A percentile compares a stretch with the other conserved stretches of the same genome.
These are phyloP conservation scores for Lathyrus aphaca DNA, from an alignment of 306 rosid species.

Conservation along the genomic window DNA sequence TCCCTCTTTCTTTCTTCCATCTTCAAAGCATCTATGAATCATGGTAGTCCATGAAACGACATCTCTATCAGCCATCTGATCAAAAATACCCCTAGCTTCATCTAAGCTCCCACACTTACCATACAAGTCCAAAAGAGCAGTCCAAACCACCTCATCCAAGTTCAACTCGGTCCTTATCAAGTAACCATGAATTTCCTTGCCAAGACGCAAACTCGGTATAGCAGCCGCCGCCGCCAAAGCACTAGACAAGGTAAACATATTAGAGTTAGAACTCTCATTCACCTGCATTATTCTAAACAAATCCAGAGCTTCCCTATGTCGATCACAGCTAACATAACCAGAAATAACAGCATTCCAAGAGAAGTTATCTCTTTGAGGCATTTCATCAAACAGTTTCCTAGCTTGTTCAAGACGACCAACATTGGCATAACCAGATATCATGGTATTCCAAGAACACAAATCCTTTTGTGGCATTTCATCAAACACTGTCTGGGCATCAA, in stretches of 20 bases:
- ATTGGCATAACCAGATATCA: conserved; percentile 65
- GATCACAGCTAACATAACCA: conserved; percentile 48
- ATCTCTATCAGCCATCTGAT: conserved; percentile 55
- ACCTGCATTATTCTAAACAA: conserved; percentile 62
- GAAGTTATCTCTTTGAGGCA: conserved; percentile 65
- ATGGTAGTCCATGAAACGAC: conserved; percentile 69
- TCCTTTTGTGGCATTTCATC: conserved; percentile 60
- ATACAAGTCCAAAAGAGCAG: conserved; percentile 63
- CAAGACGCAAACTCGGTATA: conserved; percentile 47
- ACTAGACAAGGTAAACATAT: conserved; percentile 57
- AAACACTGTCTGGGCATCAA: conserved; percentile 58
- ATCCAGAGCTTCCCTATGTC: conserved; percentile 56
- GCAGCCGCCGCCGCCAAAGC: conserved; percentile 67
- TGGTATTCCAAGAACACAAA: conserved; percentile 77
- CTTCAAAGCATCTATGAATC: conserved; percentile 64
- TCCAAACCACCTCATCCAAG: conserved; percentile 71
- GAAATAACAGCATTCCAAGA: conserved; percentile 69
- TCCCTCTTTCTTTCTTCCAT: conserved; percentile 68
- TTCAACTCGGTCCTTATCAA: conserved; percentile 53
- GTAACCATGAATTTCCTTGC: conserved; percentile 75
- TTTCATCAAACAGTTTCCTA: conserved; percentile 62
- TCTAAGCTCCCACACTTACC: conserved; percentile 72
- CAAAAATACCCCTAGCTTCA: conserved; percentile 62
- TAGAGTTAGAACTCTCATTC: conserved; percentile 47
- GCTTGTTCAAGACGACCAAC: conserved; percentile 53